Evolutionary conservation across 306 rosid genomes (phyloP).

Genomic region (Lathyrus aphaca): DNA sequence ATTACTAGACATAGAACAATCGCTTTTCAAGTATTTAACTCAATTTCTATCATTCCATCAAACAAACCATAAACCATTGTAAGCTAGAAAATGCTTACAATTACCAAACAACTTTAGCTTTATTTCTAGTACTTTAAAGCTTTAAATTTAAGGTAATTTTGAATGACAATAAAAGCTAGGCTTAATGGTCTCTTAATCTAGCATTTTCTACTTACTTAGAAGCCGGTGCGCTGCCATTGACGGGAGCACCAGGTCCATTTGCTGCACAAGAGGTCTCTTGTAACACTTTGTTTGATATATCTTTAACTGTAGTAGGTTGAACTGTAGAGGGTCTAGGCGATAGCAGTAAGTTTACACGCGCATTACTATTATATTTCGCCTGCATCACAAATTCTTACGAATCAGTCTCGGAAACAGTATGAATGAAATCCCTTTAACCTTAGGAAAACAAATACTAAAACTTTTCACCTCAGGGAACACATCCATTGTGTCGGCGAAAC

Average conservation of each 20-base stretch:
- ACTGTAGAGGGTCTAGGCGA: slow-evolving; percentile 65
- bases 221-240: slow-evolving; percentile 65
- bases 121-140: no score
- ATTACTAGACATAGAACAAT: background rate
- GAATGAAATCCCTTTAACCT: slow-evolving; percentile 54
- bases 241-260: slow-evolving; percentile 51
- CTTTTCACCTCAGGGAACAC: slow-evolving; percentile 58
- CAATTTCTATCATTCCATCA: no score
- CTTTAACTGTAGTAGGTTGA: slow-evolving; percentile 52
- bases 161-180: no score
- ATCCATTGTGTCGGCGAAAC: slow-evolving; percentile 73
- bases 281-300: slow-evolving; percentile 51
- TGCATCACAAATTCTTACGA: slow-evolving; percentile 48
- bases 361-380: slow-evolving; percentile 60
- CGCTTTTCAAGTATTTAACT: background rate
- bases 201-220: slow-evolving; percentile 60
- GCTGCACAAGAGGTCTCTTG: slow-evolving; percentile 58
- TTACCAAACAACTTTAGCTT: no score
- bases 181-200: background rate
- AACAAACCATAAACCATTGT: no score
- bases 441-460: slow-evolving; percentile 22
- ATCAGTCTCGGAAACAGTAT: slow-evolving; percentile 51
- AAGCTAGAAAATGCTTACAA: no score
- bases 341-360: slow-evolving; percentile 55
- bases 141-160: no score